phyloP scores from a whole-genome alignment of 176 grass and related monocot genomes.

The Urochloa ruziziensis region DNA sequence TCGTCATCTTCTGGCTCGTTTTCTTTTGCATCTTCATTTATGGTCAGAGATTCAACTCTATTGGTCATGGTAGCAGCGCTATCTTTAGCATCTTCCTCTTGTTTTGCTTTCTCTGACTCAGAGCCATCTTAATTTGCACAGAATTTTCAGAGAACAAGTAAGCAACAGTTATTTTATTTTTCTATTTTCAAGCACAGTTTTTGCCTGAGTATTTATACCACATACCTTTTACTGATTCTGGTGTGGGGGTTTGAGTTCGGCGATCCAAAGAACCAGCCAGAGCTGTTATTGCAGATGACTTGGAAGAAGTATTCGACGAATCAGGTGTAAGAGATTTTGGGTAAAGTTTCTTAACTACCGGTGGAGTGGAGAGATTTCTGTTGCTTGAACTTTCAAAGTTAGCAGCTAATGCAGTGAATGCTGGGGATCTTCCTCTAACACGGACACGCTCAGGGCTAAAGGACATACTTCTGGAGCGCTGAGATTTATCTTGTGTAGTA shows the following conservation, averaged over 20 bases:
- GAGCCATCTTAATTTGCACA: constrained; percentile 37
- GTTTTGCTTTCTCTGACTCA: constrained; percentile 41
- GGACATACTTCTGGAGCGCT: constrained; percentile 84
- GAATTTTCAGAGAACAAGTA: constrained; percentile 22
- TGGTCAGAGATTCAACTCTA: constrained; percentile 58
- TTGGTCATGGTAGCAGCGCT: constrained; percentile 5
- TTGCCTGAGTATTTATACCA: background rate
- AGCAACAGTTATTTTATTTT: background rate
- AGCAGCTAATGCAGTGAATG: constrained; percentile 82
- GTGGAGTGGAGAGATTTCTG: constrained; percentile 88
- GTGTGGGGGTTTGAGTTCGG: constrained; percentile 37
- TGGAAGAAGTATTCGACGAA: constrained; percentile 39
- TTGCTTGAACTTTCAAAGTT: constrained; percentile 79
- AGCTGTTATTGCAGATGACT: constrained; percentile 45
- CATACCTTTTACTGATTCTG: constrained; percentile 71
- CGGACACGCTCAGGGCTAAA: constrained; percentile 86
- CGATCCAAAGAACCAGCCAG: constrained; percentile 55
- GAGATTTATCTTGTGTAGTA: constrained; percentile 68
- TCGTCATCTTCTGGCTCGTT: constrained; percentile 80
- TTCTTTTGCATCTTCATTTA: constrained; percentile 64
- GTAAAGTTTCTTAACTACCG: constrained; percentile 77
- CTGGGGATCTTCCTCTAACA: constrained; percentile 82
- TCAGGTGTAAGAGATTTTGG: constrained; percentile 75
- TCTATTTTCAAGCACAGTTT: background rate
- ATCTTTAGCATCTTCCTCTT: constrained; percentile 42